phyloP scores from a whole-genome alignment of 1,284 basidiomycete species.

The Trametes polyzona region DNA sequence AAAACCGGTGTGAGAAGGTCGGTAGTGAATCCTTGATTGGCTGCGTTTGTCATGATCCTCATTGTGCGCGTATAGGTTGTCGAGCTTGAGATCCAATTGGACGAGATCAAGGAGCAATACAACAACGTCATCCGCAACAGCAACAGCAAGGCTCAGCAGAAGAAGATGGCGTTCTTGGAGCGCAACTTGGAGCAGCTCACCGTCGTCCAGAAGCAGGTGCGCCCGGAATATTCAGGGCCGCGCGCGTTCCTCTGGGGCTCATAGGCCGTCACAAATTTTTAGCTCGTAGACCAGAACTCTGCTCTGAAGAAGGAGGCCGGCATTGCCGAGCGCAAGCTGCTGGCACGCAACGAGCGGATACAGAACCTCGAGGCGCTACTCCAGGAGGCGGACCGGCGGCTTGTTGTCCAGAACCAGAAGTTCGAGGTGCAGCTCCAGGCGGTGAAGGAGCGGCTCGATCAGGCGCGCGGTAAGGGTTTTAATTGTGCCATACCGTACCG shows the following conservation, averaged over 20 bases:
- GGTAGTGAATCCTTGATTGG: slow-evolving; percentile 23
- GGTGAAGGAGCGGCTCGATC: slow-evolving; percentile 90
- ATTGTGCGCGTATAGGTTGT: slow-evolving; percentile 73
- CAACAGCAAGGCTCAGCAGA: slow-evolving; percentile 97
- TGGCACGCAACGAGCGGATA: slow-evolving; percentile 97
- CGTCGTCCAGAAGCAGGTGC: slow-evolving; percentile 94
- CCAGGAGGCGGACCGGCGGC: slow-evolving; percentile 91
- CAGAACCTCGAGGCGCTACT: slow-evolving; percentile 92
- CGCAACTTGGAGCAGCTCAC: slow-evolving; percentile 97
- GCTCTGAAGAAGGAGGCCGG: slow-evolving; percentile 97
- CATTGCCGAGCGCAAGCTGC: slow-evolving; percentile 94
- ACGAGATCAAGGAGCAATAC: slow-evolving; percentile 99
- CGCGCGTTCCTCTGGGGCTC: slow-evolving; percentile 17
- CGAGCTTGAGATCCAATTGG: slow-evolving; percentile 98
- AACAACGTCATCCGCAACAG: slow-evolving; percentile 98
- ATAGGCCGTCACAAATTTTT: slow-evolving; percentile 17
- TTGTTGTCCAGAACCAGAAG: slow-evolving; percentile 92
- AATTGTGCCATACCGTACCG: slow-evolving; percentile 18
- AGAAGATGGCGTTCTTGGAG: slow-evolving; percentile 99
- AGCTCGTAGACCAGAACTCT: slow-evolving; percentile 99
- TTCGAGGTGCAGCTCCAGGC: slow-evolving; percentile 92
- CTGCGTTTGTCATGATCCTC: slow-evolving; percentile 10
- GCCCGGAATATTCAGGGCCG: slow-evolving; percentile 20
- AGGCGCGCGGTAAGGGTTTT: slow-evolving; percentile 77
- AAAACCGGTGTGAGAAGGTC: slow-evolving; percentile 99